Percentiles rank a stretch among this genome's conserved stretches.
Evolutionary conservation across 1,284 basidiomycete species (phyloP).

Genomic region (Pyrrhoderma lamaoense): DNA sequence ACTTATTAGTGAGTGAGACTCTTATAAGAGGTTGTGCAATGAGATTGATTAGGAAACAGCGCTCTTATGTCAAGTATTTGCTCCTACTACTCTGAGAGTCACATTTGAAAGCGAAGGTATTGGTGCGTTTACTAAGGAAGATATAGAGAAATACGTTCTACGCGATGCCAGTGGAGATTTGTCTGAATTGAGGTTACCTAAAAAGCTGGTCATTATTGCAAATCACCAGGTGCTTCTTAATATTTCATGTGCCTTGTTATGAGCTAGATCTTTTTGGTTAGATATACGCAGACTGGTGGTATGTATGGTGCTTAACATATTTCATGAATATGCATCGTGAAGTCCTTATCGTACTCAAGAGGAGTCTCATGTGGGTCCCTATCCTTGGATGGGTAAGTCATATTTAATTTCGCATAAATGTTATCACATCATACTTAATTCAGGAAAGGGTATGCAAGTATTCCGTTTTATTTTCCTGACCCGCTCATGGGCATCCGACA

Average conservation of each 20-base stretch:
- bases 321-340: constrained; percentile 66
- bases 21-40: not conserved
- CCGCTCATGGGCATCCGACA: constrained; percentile 82
- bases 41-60: constrained; percentile 37
- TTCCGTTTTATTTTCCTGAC: constrained; percentile 87
- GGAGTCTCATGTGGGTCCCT: constrained; percentile 82
- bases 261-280: constrained; percentile 27
- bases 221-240: constrained; percentile 66
- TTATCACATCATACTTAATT: not conserved
- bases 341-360: constrained; percentile 86
- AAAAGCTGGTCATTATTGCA: constrained; percentile 69
- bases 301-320: constrained; percentile 82
- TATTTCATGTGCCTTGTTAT: not conserved
- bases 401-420: not conserved
- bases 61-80: constrained; percentile 74
- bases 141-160: constrained; percentile 49
- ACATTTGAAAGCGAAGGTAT: constrained; percentile 66
- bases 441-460: constrained; percentile 78
- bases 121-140: constrained; percentile 51
- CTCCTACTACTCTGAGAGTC: constrained; percentile 68
- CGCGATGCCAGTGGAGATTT: constrained; percentile 52
- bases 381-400: constrained; percentile 79
- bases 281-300: constrained; percentile 91
- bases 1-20: constrained; percentile 52
- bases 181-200: constrained; percentile 60